phyloP scores from a whole-genome alignment of 2,329 filamentous ascomycete species.

The Byssothecium circinans region DNA sequence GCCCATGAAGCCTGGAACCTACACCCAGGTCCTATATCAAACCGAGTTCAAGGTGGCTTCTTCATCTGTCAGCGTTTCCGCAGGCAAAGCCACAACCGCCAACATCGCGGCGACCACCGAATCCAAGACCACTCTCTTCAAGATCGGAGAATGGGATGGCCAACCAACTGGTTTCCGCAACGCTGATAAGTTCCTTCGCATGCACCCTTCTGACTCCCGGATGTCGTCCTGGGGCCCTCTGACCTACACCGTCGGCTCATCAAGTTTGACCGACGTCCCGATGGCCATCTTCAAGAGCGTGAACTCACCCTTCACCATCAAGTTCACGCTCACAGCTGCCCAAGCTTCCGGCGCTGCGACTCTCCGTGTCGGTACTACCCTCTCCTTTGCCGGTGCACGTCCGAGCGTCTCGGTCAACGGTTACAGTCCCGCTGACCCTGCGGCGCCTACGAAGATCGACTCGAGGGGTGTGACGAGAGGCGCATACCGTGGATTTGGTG shows the following conservation, averaged over 20 bases:
- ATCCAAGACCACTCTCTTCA: constrained; percentile 59
- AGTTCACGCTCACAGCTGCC: constrained; percentile 57
- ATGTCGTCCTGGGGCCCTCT: constrained; percentile 64
- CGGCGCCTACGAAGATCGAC: constrained; percentile 64
- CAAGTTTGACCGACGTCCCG: constrained; percentile 57
- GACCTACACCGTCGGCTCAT: constrained; percentile 64
- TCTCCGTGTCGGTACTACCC: constrained; percentile 65
- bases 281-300: constrained; percentile 67
- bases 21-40: constrained; percentile 69
- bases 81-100: constrained; percentile 52
- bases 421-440: constrained; percentile 53
- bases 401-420: constrained; percentile 61
- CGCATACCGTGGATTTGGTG: constrained; percentile 64
- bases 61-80: constrained; percentile 49
- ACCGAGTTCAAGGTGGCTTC: constrained; percentile 59
- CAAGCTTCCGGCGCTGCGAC: constrained; percentile 56
- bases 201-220: constrained; percentile 68
- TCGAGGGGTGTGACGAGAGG: constrained; percentile 67
- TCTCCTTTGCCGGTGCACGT: constrained; percentile 62
- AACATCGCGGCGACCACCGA: constrained; percentile 55
- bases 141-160: constrained; percentile 68
- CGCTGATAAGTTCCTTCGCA: constrained; percentile 66
- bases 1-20: constrained; percentile 67
- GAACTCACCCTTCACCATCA: constrained; percentile 63
- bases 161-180: constrained; percentile 63